Percentiles rank a stretch among this genome's conserved stretches.
Conservation (phyloP, 2,329 filamentous ascomycete species). For the Arachnopeziza araneosa region DNA sequence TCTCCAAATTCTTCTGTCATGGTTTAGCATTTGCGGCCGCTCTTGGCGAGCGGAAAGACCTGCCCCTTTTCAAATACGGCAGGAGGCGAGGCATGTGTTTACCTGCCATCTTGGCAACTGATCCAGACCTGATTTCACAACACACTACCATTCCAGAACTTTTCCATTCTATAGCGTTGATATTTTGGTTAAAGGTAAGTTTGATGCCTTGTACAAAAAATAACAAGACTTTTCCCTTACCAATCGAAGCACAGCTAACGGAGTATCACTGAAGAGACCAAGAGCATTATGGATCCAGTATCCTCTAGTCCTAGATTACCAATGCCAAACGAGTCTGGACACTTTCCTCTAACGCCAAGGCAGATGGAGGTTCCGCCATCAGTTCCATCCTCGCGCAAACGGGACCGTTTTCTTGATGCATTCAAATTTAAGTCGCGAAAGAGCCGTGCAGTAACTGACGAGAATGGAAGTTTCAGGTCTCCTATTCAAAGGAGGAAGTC, state of each 20-base stretch:
- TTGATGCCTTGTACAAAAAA: neutral
- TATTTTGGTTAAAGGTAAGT: slow-evolving; percentile 2
- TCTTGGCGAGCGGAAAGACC: neutral
- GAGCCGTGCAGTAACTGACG: slow-evolving; percentile 1
- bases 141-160: neutral
- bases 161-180: slow-evolving; percentile 1
- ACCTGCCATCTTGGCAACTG: neutral
- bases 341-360: slow-evolving; percentile 8
- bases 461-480: slow-evolving; percentile 4
- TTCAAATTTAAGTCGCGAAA: slow-evolving; percentile 4
- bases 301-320: slow-evolving; percentile 11
- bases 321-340: slow-evolving; percentile 7
- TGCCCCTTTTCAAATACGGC: slow-evolving; percentile 5
- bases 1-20: neutral
- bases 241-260: neutral
- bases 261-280: neutral
- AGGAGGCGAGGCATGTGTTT: slow-evolving; percentile 6
- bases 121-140: slow-evolving; percentile 1
- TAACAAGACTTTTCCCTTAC: neutral
- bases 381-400: neutral
- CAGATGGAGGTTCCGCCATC: neutral
- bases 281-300: slow-evolving; percentile 16
- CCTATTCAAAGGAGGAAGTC: slow-evolving; percentile 11
- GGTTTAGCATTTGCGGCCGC: neutral
- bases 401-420: slow-evolving; percentile 6